These are phyloP conservation scores for Zymoseptoria crescenta DNA, from an alignment of 2,329 filamentous ascomycete genomes.

Conservation along the genomic window DNA sequence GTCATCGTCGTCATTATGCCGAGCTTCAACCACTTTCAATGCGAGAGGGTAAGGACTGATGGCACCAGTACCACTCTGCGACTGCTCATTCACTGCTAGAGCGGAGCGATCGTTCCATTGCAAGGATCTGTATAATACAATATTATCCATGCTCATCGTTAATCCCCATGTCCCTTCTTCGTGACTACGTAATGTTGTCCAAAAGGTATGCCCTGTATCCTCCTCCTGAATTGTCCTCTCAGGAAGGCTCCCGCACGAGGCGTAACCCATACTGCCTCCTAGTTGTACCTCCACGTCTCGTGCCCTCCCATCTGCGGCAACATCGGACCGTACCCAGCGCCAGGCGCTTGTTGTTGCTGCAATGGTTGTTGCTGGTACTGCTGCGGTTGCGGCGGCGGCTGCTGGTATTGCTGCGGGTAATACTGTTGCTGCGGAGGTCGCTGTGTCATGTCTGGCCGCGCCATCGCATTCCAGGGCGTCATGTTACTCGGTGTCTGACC, in stretches of 20 bases:
- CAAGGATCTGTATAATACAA: background rate
- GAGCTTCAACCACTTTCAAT: too few relatives aligned
- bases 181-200: background rate
- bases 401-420: conserved; percentile 4
- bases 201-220: background rate
- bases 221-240: background rate
- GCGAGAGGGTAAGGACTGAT: background rate
- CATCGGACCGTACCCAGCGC: conserved; percentile 20
- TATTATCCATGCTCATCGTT: background rate
- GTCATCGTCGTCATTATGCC: too few relatives aligned
- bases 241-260: background rate
- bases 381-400: conserved; percentile 7
- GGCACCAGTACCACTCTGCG: too few relatives aligned
- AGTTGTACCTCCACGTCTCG: conserved; percentile 24
- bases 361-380: background rate
- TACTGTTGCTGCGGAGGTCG: conserved; percentile 4
- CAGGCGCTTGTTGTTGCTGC: conserved; percentile 1
- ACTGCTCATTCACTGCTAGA: background rate
- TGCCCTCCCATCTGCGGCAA: conserved; percentile 25
- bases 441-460: conserved; percentile 7
- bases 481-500: conserved; percentile 14
- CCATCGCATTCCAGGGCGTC: conserved; percentile 14
- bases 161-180: background rate
- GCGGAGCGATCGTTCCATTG: background rate
- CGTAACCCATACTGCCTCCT: background rate